Conservation (phyloP, 2,329 filamentous ascomycete genomes). For the Fusarium solani-melongenae region DNA sequence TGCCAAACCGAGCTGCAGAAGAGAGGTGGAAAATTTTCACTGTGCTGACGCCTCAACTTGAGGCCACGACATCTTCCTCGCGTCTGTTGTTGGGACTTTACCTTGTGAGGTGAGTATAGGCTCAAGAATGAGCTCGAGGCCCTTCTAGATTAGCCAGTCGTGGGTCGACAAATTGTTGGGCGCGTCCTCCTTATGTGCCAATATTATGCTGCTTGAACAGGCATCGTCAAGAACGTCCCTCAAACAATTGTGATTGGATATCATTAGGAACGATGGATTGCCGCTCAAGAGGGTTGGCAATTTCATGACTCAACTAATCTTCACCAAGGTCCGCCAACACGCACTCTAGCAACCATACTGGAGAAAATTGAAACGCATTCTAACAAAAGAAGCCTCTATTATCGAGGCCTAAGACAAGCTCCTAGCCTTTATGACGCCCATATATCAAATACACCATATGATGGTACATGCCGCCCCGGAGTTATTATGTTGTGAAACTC, state of each 20-base stretch:
- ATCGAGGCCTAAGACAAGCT: conserved; percentile 42
- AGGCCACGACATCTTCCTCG: background rate
- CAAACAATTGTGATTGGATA: background rate
- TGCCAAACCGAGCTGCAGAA: background rate
- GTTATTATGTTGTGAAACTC: conserved; percentile 35
- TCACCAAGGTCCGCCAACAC: background rate
- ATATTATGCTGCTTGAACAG: background rate
- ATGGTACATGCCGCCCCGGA: conserved; percentile 44
- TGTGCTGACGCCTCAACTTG: background rate
- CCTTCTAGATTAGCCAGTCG: background rate
- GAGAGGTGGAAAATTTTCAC: background rate
- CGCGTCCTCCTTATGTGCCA: background rate
- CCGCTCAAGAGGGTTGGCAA: background rate
- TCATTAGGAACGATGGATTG: background rate
- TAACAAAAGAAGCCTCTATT: conserved; percentile 43
- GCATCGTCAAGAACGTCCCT: background rate
- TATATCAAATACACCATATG: conserved; percentile 46
- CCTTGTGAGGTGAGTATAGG: background rate
- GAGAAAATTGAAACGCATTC: conserved; percentile 39
- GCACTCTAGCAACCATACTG: background rate
- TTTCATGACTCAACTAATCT: background rate
- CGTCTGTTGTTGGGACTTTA: background rate
- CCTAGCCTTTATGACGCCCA: conserved; percentile 45
- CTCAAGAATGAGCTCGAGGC: background rate
- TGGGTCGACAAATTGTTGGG: background rate